Conservation (phyloP, 2,329 filamentous ascomycete species). For the Claviceps digitariae region DNA sequence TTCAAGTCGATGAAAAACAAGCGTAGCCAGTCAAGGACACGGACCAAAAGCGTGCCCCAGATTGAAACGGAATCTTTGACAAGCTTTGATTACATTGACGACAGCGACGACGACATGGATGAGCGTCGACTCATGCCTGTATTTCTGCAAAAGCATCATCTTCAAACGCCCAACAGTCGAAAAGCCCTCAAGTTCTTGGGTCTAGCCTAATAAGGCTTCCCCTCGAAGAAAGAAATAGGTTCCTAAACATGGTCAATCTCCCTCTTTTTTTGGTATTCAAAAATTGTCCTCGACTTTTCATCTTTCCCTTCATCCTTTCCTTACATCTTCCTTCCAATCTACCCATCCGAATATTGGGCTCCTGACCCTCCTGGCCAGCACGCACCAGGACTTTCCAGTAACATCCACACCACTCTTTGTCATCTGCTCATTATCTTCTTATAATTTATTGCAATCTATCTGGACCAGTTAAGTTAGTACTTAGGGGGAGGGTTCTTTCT, state of each 20-base stretch:
- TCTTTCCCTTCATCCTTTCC: too few relatives aligned
- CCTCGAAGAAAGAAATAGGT: not conserved
- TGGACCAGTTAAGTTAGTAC: too few relatives aligned
- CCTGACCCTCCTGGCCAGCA: too few relatives aligned
- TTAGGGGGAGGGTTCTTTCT: too few relatives aligned
- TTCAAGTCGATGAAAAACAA: slow-evolving; percentile 18
- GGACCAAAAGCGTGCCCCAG: slow-evolving; percentile 8
- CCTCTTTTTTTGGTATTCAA: not conserved
- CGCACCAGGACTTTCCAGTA: too few relatives aligned
- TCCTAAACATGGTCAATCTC: not conserved
- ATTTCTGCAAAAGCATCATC: slow-evolving; percentile 22
- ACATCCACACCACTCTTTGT: too few relatives aligned
- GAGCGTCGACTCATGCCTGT: slow-evolving; percentile 40
- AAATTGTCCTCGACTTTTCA: too few relatives aligned
- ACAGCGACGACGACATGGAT: slow-evolving; percentile 32
- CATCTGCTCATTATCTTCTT: too few relatives aligned
- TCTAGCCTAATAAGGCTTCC: slow-evolving; percentile 19
- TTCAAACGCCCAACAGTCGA: slow-evolving; percentile 28
- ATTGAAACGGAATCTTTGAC: slow-evolving; percentile 19
- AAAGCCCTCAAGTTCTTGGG: slow-evolving; percentile 43
- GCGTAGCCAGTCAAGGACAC: slow-evolving; percentile 16
- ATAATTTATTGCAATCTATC: too few relatives aligned
- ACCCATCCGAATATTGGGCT: too few relatives aligned
- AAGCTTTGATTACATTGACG: slow-evolving; percentile 23
- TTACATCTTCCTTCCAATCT: too few relatives aligned